Base-by-base conservation (phyloP, 2,329 filamentous ascomycete species). In the Parafenestella ontariensis region DNA sequence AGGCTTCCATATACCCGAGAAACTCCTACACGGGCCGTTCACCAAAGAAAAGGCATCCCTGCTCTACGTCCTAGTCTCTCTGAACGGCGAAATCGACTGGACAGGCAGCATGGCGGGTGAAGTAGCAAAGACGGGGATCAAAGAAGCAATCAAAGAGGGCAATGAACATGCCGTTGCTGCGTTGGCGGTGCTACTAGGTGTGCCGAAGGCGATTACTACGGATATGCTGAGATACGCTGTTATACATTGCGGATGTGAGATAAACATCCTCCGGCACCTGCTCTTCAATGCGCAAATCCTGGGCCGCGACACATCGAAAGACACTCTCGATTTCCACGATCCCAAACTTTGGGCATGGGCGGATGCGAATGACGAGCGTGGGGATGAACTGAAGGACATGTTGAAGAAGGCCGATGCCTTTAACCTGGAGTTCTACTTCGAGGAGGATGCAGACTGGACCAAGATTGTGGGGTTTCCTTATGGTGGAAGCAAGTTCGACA, bases 21-120 rank as follows among this genome's bases (percentile, higher is more conserved):
- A 73, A 55, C 49, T 76, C 26, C 56, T 76, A n/a, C 71, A 70
- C 52, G 72, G 72, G 1, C 71, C 72, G 1, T 76, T 69, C 69
- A 66, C 66, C 0, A 50, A 58, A 8, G 65, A 63, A 5, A 74
- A 75, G 37, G 61, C 65, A 7, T 63, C 60, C 3, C 39, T 75
- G 18, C 64, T 76, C 5, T 75, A 73, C 34, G 66, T 74, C 1
- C 54, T 76, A 17, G 72, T 75, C 5, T 66, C 66, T 17, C 48
- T 74, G n/a, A 64, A 57, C 18, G 71, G 72, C 1, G 66, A 72
- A 54, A 66, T 76, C 34, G 72, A 76, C 36, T 74, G 70, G 72
- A 56, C 70, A 39, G 65, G 61, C 6, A 72, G 65, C 23, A 64
- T 73, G 58, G 67, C 73, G 3, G 69, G 72, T 1, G 74, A 76